Evolutionary conservation across 2,329 filamentous ascomycete genomes (phyloP).

Genomic region (Pyrenophora tritici-repentis): DNA sequence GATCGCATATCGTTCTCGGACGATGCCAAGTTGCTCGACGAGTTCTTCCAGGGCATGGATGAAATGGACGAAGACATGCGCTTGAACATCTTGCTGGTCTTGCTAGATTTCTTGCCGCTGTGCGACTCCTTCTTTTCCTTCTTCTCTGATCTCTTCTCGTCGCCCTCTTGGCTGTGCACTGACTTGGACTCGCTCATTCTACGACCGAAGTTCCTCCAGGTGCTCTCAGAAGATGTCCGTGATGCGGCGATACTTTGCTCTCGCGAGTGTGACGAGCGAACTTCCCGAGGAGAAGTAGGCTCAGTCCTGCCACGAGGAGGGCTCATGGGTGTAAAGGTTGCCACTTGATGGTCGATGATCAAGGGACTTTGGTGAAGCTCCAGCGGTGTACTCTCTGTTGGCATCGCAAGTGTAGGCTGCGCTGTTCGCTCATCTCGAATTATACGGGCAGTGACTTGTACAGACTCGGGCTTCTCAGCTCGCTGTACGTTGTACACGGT

Average conservation of each 20-base stretch:
- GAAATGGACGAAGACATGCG: slow-evolving; percentile 67
- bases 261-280: slow-evolving; percentile 39
- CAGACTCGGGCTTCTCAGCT: slow-evolving; percentile 66
- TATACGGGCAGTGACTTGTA: slow-evolving; percentile 88
- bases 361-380: slow-evolving; percentile 62
- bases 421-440: slow-evolving; percentile 63
- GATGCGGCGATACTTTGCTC: slow-evolving; percentile 39
- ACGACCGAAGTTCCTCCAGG: slow-evolving; percentile 46
- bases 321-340: slow-evolving; percentile 28
- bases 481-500: slow-evolving; percentile 51
- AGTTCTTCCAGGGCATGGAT: slow-evolving; percentile 57
- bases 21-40: slow-evolving; percentile 46
- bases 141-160: slow-evolving; percentile 49
- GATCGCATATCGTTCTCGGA: slow-evolving; percentile 46
- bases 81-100: slow-evolving; percentile 66
- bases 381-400: slow-evolving; percentile 58
- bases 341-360: slow-evolving; percentile 66
- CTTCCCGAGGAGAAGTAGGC: slow-evolving; percentile 37
- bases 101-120: slow-evolving; percentile 64
- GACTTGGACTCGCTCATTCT: slow-evolving; percentile 45
- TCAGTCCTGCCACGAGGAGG: slow-evolving; percentile 38
- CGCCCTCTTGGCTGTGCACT: slow-evolving; percentile 39
- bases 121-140: slow-evolving; percentile 61
- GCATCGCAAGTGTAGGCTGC: slow-evolving; percentile 42
- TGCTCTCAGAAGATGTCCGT: slow-evolving; percentile 48